Evolutionary conservation across 176 grass and related monocot genomes (phyloP).

Genomic region (Alopecurus myosuroides): DNA sequence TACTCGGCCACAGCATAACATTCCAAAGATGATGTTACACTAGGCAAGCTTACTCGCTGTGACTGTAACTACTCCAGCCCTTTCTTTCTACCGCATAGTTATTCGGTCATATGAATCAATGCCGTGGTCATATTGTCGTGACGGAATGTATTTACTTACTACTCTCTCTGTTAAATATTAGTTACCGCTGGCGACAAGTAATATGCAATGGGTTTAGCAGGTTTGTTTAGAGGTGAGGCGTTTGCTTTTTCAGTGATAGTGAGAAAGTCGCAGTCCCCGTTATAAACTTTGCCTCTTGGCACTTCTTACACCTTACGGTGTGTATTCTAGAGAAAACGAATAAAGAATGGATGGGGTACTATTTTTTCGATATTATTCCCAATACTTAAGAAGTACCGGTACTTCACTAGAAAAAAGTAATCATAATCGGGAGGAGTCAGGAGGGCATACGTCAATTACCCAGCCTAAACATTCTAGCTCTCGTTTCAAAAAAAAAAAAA

Average conservation of each 20-base stretch:
- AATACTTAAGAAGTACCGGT: slow-evolving; percentile 2
- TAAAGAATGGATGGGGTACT: too few species aligned
- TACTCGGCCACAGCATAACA: neutral
- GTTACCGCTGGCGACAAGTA: too few species aligned
- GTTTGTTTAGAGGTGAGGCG: too few species aligned
- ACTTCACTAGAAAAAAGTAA: neutral
- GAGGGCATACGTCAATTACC: neutral
- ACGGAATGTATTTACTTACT: slow-evolving; percentile 17
- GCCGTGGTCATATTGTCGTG: neutral
- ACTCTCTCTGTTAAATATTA: too few species aligned
- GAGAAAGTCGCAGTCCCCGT: too few species aligned
- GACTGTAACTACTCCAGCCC: neutral
- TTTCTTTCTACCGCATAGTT: neutral
- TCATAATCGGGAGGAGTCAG: neutral
- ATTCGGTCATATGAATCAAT: neutral
- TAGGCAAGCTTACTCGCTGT: neutral
- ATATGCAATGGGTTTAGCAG: too few species aligned
- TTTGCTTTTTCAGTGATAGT: too few species aligned
- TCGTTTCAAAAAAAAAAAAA: too few species aligned
- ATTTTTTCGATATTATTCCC: slow-evolving; percentile 11
- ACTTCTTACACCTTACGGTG: too few species aligned
- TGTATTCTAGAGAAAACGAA: too few species aligned
- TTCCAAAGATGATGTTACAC: neutral
- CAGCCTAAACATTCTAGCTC: neutral
- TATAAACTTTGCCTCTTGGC: too few species aligned